phyloP scores from a whole-genome alignment of 116 monocot species.

The Trichopus zeylanicus region DNA sequence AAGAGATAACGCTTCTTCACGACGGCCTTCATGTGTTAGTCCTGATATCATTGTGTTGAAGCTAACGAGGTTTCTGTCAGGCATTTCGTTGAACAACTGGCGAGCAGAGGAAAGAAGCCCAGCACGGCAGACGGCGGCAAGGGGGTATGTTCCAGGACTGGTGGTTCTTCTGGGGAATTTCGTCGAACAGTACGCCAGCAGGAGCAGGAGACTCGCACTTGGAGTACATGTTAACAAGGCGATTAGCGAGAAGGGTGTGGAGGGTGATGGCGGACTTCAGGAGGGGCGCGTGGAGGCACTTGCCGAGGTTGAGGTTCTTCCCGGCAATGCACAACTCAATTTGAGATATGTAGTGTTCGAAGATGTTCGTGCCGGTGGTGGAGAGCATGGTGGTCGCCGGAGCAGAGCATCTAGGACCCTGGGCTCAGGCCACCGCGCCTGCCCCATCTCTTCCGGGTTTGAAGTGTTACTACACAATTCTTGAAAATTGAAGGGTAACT shows the following conservation, averaged over 20 bases:
- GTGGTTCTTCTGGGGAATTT: constrained; percentile 41
- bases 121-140: constrained; percentile 12
- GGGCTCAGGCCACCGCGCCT: constrained; percentile 2
- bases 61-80: constrained; percentile 37
- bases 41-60: constrained; percentile 60
- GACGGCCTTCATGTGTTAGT: constrained; percentile 19
- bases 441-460: neutral
- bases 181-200: constrained; percentile 23
- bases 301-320: constrained; percentile 16
- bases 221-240: constrained; percentile 38
- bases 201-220: constrained; percentile 10
- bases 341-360: constrained; percentile 12
- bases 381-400: neutral
- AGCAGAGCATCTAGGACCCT: constrained; percentile 17
- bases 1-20: constrained; percentile 19
- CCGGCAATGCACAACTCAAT: constrained; percentile 22
- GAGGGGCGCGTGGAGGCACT: constrained; percentile 30
- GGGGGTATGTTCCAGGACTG: constrained; percentile 60
- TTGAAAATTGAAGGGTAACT: too few relatives aligned
- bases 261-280: constrained; percentile 26
- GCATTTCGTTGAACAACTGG: constrained; percentile 37
- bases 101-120: constrained; percentile 11
- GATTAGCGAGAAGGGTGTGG: constrained; percentile 47
- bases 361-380: neutral
- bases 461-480: constrained; percentile 3